A percentile compares a stretch with the other conserved stretches of the same genome.
Conservation (phyloP, 176 grass and related monocot species). For the Avena eriantha region DNA sequence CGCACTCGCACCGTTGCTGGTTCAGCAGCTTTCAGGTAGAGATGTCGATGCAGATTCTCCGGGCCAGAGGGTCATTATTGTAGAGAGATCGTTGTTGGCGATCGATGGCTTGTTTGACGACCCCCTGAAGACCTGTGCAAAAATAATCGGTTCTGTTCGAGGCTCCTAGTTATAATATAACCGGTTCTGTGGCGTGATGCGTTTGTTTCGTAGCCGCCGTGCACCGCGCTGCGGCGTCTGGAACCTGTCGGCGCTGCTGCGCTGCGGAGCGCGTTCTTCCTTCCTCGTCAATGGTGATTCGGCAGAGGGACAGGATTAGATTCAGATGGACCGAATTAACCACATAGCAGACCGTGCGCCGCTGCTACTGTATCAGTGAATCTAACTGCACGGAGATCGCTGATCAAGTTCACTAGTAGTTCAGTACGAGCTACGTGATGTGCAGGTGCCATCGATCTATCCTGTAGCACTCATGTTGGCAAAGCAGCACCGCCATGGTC, state of each 20-base stretch:
- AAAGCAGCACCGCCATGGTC: not conserved
- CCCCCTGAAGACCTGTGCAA: slow-evolving; percentile 41
- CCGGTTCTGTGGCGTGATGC: not conserved
- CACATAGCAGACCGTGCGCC: not conserved
- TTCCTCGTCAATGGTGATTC: not conserved
- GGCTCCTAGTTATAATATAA: not conserved
- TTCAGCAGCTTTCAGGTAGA: slow-evolving; percentile 41
- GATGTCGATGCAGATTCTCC: slow-evolving; percentile 60
- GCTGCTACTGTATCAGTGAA: too few relatives aligned
- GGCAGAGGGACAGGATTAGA: not conserved
- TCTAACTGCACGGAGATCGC: too few relatives aligned
- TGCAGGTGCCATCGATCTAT: not conserved
- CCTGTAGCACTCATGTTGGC: not conserved
- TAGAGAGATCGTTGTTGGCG: not conserved
- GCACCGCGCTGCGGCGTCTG: slow-evolving; percentile 44
- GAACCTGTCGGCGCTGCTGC: not conserved
- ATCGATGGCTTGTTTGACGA: slow-evolving; percentile 47
- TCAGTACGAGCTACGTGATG: too few relatives aligned
- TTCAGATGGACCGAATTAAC: not conserved
- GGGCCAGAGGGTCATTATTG: not conserved
- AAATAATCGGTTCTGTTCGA: slow-evolving; percentile 14
- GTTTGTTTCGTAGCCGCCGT: slow-evolving; percentile 41
- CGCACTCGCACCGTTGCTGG: not conserved
- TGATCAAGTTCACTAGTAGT: too few relatives aligned
- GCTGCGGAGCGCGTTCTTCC: not conserved